Conservation (phyloP, 768 basidiomycete species). For the Termitomyces sp. region DNA sequence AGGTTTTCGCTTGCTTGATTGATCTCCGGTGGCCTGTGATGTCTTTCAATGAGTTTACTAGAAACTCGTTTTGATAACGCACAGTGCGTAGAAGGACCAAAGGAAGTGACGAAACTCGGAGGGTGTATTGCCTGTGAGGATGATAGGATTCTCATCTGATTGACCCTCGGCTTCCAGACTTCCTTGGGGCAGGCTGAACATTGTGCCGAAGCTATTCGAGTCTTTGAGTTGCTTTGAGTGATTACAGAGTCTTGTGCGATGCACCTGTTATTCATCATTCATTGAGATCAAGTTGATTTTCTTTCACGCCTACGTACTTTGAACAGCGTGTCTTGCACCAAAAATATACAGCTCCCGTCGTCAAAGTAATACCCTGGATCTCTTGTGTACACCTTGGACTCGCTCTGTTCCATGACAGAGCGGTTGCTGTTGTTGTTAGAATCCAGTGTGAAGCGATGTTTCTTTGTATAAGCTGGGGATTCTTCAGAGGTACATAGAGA, state of each 20-base stretch:
- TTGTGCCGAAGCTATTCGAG: conserved; percentile 42
- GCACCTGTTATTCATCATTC: conserved; percentile 42
- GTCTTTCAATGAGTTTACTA: background rate
- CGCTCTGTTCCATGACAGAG: conserved; percentile 9
- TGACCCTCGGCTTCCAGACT: conserved; percentile 44
- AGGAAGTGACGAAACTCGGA: conserved; percentile 69
- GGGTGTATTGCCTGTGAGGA: conserved; percentile 55
- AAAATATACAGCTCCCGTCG: conserved; percentile 64
- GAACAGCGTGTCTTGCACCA: conserved; percentile 60
- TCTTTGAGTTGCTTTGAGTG: conserved; percentile 46
- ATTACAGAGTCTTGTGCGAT: conserved; percentile 52
- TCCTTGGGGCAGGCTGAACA: conserved; percentile 67
- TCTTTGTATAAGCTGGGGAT: background rate
- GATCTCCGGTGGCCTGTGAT: conserved; percentile 58
- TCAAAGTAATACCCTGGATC: conserved; percentile 59
- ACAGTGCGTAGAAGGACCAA: conserved; percentile 76
- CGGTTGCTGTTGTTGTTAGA: conserved; percentile 8
- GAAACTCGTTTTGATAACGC: conserved; percentile 18
- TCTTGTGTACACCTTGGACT: conserved; percentile 15
- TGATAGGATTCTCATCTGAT: conserved; percentile 60
- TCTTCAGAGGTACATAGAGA: conserved; percentile 1
- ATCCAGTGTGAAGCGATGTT: conserved; percentile 4
- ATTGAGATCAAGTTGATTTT: too few species aligned
- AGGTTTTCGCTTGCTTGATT: conserved; percentile 45
- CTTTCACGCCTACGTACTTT: conserved; percentile 60